Base-by-base conservation (phyloP, 371 early-diverging fungal genomes). In the Mortierella sp. region DNA sequence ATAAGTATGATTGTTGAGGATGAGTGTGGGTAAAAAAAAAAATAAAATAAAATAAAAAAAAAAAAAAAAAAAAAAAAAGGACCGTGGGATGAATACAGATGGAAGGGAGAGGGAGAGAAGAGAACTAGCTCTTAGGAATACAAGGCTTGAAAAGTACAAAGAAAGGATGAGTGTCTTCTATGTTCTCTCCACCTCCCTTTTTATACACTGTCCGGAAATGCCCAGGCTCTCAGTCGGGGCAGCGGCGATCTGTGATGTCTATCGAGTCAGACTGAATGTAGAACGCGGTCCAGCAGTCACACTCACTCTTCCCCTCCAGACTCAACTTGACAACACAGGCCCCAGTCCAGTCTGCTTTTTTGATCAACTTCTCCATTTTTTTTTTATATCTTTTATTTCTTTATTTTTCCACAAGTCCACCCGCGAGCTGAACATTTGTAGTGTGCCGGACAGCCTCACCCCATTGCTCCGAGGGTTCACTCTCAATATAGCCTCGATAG, bases 151-250 rank as follows among this genome's bases (percentile, higher is more conserved):
- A 57, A 29, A 18, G 7, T 18, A 9, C 19, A 44, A 37, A n/a
- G 44, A n/a, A 25, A 47, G 15, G 23, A n/a, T 45, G 7, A 68
- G 21, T 0, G 75, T 74, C 30, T 61, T 12, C 18, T 62, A 61
- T 6, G 57, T 26, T 1, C 69, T 52, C 7, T 7, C 30, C 75
- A 69, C 70, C 4, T 66, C 59, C 7, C 70, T 46, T 44, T 75
- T 63, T 0, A 37, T 37, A 37, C 70, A 70, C 75, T 70, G 70
- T 52, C 25, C 62, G 21, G 62, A 44, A 3, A 66, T 70, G 3
- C 50, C 70, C 47, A 75, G 63, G 57, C 69, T 69, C 14, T 64
- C 52, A 15, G 74, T 26, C 7, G 65, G 21, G 5, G 69, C 74
- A 6, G 28, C 14, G 23, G 69, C 37, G 37, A 37, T 37, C 37